Conservation (phyloP, 2,329 filamentous ascomycete species). For the Calonectria hawksworthii region DNA sequence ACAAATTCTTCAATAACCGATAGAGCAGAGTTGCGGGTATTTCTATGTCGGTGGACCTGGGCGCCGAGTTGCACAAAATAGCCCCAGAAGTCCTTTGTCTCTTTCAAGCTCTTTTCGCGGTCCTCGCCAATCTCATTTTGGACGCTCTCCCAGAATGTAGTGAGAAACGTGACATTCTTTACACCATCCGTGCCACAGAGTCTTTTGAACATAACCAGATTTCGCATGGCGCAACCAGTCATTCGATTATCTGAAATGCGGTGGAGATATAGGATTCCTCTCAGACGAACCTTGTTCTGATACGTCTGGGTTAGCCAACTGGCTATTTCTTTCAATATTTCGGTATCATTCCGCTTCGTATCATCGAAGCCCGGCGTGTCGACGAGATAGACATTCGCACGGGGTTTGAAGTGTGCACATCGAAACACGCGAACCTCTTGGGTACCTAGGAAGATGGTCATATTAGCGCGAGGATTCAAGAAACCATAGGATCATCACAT, state of each 20-base stretch:
- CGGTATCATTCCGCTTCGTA: constrained; percentile 18
- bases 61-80: neutral
- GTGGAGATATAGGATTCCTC: constrained; percentile 25
- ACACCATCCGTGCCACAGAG: neutral
- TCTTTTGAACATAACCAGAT: constrained; percentile 6
- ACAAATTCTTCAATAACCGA: neutral
- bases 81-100: neutral
- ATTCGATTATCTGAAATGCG: constrained; percentile 17
- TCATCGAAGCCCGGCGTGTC: constrained; percentile 30
- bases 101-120: neutral
- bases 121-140: neutral
- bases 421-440: neutral
- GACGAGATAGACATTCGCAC: constrained; percentile 12
- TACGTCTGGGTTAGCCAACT: constrained; percentile 16
- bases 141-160: neutral
- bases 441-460: neutral
- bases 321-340: constrained; percentile 17
- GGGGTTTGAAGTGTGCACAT: neutral
- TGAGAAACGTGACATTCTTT: neutral
- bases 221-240: neutral
- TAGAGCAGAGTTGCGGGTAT: neutral
- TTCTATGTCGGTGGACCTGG: neutral
- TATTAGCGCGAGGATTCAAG: neutral
- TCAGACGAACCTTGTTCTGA: constrained; percentile 8
- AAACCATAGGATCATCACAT: neutral